Evolutionary conservation across 306 rosid genomes (phyloP), one percentile per base, ranked within the genome.

Genomic region (Spatholobus suberectus): DNA sequence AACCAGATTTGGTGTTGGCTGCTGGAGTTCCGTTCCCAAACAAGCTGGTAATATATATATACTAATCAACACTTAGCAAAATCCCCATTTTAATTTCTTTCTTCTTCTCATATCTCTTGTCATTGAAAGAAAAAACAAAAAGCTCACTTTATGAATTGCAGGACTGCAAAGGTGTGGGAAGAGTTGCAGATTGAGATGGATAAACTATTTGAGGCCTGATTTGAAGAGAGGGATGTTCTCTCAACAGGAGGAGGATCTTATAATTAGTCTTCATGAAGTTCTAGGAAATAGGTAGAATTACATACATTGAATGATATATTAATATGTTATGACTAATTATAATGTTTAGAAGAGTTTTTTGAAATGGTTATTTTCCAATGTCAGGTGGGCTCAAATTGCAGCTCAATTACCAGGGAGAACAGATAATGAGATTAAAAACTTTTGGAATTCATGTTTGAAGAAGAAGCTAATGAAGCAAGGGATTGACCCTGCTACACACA

Each of bases 381-480:
- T 70, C 77, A 95, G 98, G 89, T 95, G 98, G 98, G 97, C 98
- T 63, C 98, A 95, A 75, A 95, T 95, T 70, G 98, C 98, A 17
- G 85, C 97, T 29, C 97, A 90, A 34, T 87, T 93, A 27, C 98
- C 98, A 0, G 98, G 98, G 44, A 91, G 98, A 90, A 95, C 98
- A 12, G 98, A 95, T 32, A 95, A 95, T 70, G 98, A 95, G 90
- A 93, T 95, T 5, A 95, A 95, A 49, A 95, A 95, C 73, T 93
- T 93, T 32, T 95, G 98, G 98, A 93, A 95, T 85, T 95, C 98
- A 57, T 83, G 90, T 68, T 76, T 95, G 87, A 95, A 95, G 92
- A 95, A 95, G 88, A 95, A 92, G 90, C 92, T 95, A 18, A 82
- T 91, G 90, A 95, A 93, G 90, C 97, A 93, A 86, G 98, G 98